A percentile compares a stretch with the other conserved stretches of the same genome.
phyloP scores from a whole-genome alignment of 192 early-diverging fungal genomes.

The Coemansia sp. region DNA sequence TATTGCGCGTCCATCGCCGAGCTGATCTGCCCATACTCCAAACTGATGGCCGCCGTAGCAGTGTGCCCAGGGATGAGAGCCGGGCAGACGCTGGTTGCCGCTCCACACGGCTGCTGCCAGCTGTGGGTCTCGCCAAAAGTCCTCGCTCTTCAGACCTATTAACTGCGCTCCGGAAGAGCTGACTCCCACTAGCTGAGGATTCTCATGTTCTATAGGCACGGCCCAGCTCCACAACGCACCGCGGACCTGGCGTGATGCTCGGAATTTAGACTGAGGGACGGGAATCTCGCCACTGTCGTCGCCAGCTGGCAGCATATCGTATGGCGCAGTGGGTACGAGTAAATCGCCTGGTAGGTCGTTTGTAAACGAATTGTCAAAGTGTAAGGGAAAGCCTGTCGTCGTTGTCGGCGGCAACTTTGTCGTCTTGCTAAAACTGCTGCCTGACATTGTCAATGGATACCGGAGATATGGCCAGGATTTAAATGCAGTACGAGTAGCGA shows the following conservation, averaged over 20 bases:
- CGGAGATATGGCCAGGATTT: neutral
- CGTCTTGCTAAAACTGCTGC: conserved; percentile 10
- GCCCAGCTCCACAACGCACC: conserved; percentile 46
- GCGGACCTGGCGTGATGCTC: conserved; percentile 26
- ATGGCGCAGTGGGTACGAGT: conserved; percentile 11
- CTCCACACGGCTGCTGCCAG: conserved; percentile 45
- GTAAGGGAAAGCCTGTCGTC: neutral
- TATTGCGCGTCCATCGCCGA: conserved; percentile 89
- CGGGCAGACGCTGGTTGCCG: conserved; percentile 47
- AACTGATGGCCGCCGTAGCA: conserved; percentile 79
- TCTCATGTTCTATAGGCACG: conserved; percentile 13
- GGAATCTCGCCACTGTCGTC: neutral
- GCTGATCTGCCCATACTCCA: conserved; percentile 68
- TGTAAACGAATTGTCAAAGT: conserved; percentile 31
- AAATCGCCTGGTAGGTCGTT: conserved; percentile 38
- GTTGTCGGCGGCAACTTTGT: conserved; percentile 12
- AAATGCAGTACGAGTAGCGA: neutral
- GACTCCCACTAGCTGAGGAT: conserved; percentile 30
- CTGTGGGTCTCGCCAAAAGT: conserved; percentile 15
- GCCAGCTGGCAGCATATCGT: neutral
- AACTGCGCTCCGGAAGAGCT: conserved; percentile 24
- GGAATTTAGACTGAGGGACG: conserved; percentile 10
- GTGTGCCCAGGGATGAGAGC: conserved; percentile 66
- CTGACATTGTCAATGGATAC: neutral
- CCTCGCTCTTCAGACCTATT: conserved; percentile 8